phyloP scores from a whole-genome alignment of 345 rosid genomes.

The Excoecaria cochinchinensis region DNA sequence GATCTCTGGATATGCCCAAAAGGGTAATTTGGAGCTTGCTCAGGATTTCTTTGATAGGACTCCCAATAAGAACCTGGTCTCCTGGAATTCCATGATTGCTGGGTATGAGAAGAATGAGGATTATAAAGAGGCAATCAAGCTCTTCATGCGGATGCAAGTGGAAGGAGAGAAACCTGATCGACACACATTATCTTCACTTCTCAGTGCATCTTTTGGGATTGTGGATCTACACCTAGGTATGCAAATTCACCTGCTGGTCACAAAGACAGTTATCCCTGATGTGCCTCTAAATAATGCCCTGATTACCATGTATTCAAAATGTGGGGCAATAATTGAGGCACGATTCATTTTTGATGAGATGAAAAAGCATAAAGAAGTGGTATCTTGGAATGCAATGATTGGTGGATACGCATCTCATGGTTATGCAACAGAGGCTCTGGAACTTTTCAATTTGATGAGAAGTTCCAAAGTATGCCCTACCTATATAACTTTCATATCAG shows the following conservation, averaged over 20 bases:
- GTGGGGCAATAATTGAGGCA: slow-evolving; percentile 60
- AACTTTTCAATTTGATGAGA: slow-evolving; percentile 53
- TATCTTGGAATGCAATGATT: slow-evolving; percentile 86
- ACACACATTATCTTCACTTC: slow-evolving; percentile 67
- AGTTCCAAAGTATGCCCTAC: slow-evolving; percentile 47
- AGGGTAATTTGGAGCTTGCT: slow-evolving; percentile 43
- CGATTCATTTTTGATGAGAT: slow-evolving; percentile 45
- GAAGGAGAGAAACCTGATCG: slow-evolving; percentile 67
- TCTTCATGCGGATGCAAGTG: slow-evolving; percentile 53
- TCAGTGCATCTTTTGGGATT: slow-evolving; percentile 55
- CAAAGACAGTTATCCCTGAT: slow-evolving; percentile 51
- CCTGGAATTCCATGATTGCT: slow-evolving; percentile 75
- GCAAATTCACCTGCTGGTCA: slow-evolving; percentile 65
- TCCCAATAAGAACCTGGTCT: slow-evolving; percentile 54
- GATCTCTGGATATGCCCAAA: slow-evolving; percentile 56
- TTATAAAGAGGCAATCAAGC: slow-evolving; percentile 45
- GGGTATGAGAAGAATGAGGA: slow-evolving; percentile 59
- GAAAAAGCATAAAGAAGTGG: slow-evolving; percentile 48
- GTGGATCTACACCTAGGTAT: slow-evolving; percentile 57
- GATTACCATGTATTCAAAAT: slow-evolving; percentile 67
- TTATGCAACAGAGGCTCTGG: slow-evolving; percentile 51
- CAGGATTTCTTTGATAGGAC: slow-evolving; percentile 47
- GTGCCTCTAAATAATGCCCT: slow-evolving; percentile 59
- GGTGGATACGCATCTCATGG: slow-evolving; percentile 82
- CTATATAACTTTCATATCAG: slow-evolving; percentile 64